These are phyloP conservation scores for Babesia ovis DNA, from an alignment of 169 alveolate genomes.

Conservation along the genomic window DNA sequence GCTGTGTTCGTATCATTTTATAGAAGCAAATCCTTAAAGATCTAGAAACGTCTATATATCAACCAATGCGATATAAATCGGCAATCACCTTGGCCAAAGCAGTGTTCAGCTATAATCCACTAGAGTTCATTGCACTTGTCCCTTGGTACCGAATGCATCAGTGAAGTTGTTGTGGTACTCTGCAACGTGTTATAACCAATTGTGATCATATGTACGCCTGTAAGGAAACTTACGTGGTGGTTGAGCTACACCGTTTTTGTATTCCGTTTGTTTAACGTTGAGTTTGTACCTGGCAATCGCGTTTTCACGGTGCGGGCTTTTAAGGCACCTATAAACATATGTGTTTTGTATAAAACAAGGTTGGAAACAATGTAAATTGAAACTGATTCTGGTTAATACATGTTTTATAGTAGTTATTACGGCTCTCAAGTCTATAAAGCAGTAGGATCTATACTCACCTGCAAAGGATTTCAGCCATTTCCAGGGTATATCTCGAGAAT, in stretches of 20 bases:
- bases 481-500: constrained; percentile 76
- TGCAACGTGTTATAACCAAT: neutral
- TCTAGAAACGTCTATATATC: too few species aligned
- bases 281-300: constrained; percentile 77
- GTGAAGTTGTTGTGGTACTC: constrained; percentile 45
- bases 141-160: constrained; percentile 12
- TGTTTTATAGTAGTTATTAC: too few species aligned
- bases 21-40: neutral
- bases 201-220: neutral
- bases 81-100: too few species aligned
- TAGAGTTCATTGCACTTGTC: constrained; percentile 33
- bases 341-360: neutral
- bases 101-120: constrained; percentile 13
- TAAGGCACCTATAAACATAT: constrained; percentile 69
- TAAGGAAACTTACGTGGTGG: constrained; percentile 64
- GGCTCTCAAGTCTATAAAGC: too few species aligned
- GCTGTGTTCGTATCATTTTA: neutral
- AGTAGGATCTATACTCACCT: constrained; percentile 57
- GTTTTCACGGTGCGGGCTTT: constrained; percentile 78
- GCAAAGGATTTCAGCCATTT: constrained; percentile 79
- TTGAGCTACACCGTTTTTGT: constrained; percentile 73
- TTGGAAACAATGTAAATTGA: neutral
- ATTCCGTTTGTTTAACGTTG: constrained; percentile 72
- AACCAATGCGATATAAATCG: too few species aligned
- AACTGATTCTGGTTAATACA: neutral